Evolutionary conservation across 345 rosid genomes (phyloP).

Genomic region (Brassica juncea): DNA sequence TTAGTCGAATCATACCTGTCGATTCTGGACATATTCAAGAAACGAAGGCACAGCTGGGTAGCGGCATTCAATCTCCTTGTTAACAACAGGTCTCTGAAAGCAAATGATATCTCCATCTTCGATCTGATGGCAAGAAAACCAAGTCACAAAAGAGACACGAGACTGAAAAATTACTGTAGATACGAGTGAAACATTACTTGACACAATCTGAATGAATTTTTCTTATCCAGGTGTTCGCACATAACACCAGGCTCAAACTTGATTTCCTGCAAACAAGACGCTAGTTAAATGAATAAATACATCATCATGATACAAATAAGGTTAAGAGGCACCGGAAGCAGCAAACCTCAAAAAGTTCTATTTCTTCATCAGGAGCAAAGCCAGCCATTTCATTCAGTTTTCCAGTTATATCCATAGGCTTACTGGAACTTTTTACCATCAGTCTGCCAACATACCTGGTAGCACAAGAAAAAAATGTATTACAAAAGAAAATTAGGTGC

Average conservation of each 20-base stretch:
- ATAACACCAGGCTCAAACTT: slow-evolving; percentile 86
- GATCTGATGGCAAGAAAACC: slow-evolving; percentile 51
- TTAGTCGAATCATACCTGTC: slow-evolving; percentile 59
- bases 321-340: slow-evolving; percentile 11
- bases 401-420: slow-evolving; percentile 70
- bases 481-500: slow-evolving; percentile 21
- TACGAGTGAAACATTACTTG: slow-evolving; percentile 56
- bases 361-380: slow-evolving; percentile 78
- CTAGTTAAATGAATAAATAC: slow-evolving; percentile 7
- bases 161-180: not conserved
- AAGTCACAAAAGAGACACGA: slow-evolving; percentile 14
- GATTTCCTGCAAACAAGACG: slow-evolving; percentile 64
- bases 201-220: slow-evolving; percentile 59
- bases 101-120: slow-evolving; percentile 96
- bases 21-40: slow-evolving; percentile 88
- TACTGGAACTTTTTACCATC: slow-evolving; percentile 73
- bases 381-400: slow-evolving; percentile 90
- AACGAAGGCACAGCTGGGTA: slow-evolving; percentile 81
- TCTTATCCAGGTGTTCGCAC: slow-evolving; percentile 87
- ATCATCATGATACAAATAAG: slow-evolving; percentile 13
- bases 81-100: slow-evolving; percentile 66
- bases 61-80: slow-evolving; percentile 53
- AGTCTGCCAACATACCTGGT: slow-evolving; percentile 77
- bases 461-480: slow-evolving; percentile 8
- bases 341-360: slow-evolving; percentile 87